Conservation (phyloP, 306 rosid species). For the Luffa aegyptiaca region DNA sequence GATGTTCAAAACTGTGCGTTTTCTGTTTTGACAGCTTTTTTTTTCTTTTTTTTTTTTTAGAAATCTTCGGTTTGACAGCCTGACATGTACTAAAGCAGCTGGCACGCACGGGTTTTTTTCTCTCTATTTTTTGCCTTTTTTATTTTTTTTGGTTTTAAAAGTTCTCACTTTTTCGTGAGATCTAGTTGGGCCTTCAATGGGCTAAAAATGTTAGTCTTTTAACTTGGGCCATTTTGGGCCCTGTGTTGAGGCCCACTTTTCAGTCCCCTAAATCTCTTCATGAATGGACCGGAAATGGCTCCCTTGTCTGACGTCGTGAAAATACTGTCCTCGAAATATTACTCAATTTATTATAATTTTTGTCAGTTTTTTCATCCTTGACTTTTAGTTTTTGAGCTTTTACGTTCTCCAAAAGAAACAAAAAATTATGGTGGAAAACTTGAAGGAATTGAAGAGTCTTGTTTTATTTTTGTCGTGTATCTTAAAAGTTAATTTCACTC, state of each 20-base stretch:
- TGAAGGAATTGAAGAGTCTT: too few relatives aligned
- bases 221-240: background rate
- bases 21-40: constrained; percentile 3
- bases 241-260: background rate
- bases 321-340: too few relatives aligned
- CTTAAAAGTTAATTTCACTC: too few relatives aligned
- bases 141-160: background rate
- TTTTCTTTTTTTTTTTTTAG: background rate
- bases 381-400: too few relatives aligned
- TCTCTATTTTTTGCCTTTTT: background rate
- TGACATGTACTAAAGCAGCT: constrained; percentile 10
- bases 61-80: constrained; percentile 5
- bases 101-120: constrained; percentile 1
- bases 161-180: too few relatives aligned
- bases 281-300: background rate
- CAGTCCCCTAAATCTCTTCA: background rate
- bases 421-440: too few relatives aligned
- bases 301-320: too few relatives aligned
- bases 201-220: background rate
- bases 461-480: too few relatives aligned
- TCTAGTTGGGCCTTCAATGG: background rate
- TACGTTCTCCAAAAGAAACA: too few relatives aligned
- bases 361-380: too few relatives aligned
- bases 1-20: background rate
- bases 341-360: too few relatives aligned